These are phyloP conservation scores for Verticillium longisporum DNA, from an alignment of 2,329 filamentous ascomycete genomes.

Conservation along the genomic window DNA sequence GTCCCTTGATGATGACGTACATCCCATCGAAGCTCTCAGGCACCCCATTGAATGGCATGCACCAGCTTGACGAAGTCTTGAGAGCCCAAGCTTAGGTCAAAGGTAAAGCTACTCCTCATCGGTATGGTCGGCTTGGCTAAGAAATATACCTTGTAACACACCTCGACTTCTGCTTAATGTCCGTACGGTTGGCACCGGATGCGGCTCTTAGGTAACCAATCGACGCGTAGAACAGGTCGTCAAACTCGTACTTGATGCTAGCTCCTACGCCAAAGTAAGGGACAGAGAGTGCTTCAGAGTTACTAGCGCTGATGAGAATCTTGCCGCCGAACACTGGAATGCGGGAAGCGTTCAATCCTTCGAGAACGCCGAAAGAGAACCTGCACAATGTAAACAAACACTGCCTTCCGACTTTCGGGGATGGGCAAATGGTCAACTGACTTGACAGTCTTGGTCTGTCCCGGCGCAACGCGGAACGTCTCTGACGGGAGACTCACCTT, in stretches of 20 bases:
- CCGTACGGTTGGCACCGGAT: slow-evolving; percentile 3
- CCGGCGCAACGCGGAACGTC: slow-evolving; percentile 16
- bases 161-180: slow-evolving; percentile 3
- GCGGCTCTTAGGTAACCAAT: slow-evolving; percentile 8
- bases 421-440: slow-evolving; percentile 20
- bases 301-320: slow-evolving; percentile 20
- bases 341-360: slow-evolving; percentile 16
- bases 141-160: background rate
- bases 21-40: slow-evolving; percentile 13
- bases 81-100: slow-evolving; percentile 8
- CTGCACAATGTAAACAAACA: slow-evolving; percentile 11
- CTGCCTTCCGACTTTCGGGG: background rate
- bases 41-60: slow-evolving; percentile 14
- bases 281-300: slow-evolving; percentile 22
- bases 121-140: background rate
- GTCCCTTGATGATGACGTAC: background rate
- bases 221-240: slow-evolving; percentile 9
- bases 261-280: slow-evolving; percentile 21
- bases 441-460: slow-evolving; percentile 16
- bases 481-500: slow-evolving; percentile 12
- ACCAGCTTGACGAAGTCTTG: slow-evolving; percentile 14
- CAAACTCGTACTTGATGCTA: slow-evolving; percentile 14
- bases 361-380: slow-evolving; percentile 18
- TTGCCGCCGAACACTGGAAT: slow-evolving; percentile 28
- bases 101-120: slow-evolving; percentile 2